Percentiles rank a stretch among this genome's conserved stretches.
Conservation (phyloP, 2,329 filamentous ascomycete species). For the Talaromyces marneffei region DNA sequence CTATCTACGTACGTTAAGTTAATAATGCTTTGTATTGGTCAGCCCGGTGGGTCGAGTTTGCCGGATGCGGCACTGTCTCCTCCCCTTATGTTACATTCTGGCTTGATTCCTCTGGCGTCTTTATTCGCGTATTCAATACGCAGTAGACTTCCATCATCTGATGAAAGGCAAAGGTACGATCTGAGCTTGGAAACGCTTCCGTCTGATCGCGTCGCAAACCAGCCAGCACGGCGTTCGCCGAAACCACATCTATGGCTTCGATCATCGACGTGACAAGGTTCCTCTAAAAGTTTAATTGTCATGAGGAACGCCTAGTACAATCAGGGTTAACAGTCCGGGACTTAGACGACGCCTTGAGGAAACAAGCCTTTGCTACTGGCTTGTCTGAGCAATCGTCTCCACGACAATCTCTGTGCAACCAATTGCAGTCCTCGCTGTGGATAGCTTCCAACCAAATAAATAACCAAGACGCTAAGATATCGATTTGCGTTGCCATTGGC, state of each 20-base stretch:
- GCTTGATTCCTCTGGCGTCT: not conserved
- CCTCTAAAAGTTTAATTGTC: no score
- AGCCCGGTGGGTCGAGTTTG: not conserved
- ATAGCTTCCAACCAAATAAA: not conserved
- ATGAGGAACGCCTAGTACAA: not conserved
- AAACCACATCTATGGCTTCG: not conserved
- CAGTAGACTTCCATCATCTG: no score
- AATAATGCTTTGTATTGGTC: no score
- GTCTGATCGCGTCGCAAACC: no score
- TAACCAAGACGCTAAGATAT: not conserved
- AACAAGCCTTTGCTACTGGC: constrained; percentile 2
- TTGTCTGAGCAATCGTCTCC: not conserved
- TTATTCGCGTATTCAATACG: not conserved
- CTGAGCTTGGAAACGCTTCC: no score
- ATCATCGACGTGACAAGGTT: not conserved
- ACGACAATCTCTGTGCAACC: not conserved
- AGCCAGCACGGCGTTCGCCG: not conserved
- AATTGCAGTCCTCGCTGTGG: not conserved
- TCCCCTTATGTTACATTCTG: not conserved
- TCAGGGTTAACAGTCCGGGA: not conserved
- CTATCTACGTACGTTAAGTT: no score
- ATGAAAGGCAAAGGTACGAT: no score
- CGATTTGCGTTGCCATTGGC: not conserved
- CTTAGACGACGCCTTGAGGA: not conserved
- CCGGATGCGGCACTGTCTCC: not conserved